These are phyloP conservation scores for Rhododendron ovatum DNA, from an alignment of 148 eudicot species.

Conservation along the genomic window DNA sequence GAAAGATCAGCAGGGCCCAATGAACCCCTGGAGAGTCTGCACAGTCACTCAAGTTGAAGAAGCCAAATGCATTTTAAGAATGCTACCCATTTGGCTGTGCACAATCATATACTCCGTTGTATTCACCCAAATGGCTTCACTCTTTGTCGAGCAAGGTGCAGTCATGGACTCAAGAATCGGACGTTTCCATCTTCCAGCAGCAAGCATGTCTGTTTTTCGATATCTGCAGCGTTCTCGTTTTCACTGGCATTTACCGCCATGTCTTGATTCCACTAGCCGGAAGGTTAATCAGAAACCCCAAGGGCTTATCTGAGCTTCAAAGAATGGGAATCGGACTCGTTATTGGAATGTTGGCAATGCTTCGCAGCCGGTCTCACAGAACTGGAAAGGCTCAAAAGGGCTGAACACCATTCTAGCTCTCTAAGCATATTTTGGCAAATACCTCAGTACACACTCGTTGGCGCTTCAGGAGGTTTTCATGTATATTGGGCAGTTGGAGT, in stretches of 20 bases:
- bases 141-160: slow-evolving; percentile 91
- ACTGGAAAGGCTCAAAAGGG: slow-evolving; percentile 43
- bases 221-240: slow-evolving; percentile 64
- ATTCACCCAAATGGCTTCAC: slow-evolving; percentile 96
- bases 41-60: slow-evolving; percentile 88
- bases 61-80: slow-evolving; percentile 77
- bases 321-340: slow-evolving; percentile 79
- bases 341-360: slow-evolving; percentile 67
- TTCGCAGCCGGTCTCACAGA: slow-evolving; percentile 76
- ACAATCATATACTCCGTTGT: slow-evolving; percentile 84
- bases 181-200: slow-evolving; percentile 60
- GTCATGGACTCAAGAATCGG: slow-evolving; percentile 62
- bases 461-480: slow-evolving; percentile 86
- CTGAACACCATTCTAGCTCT: slow-evolving; percentile 25
- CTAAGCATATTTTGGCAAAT: slow-evolving; percentile 76
- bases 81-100: slow-evolving; percentile 86
- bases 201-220: slow-evolving; percentile 85
- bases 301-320: slow-evolving; percentile 75
- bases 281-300: slow-evolving; percentile 48
- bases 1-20: slow-evolving; percentile 26
- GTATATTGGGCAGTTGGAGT: slow-evolving; percentile 89
- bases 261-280: slow-evolving; percentile 57
- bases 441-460: slow-evolving; percentile 78
- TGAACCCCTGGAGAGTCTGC: slow-evolving; percentile 72
- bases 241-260: slow-evolving; percentile 58